These are phyloP conservation scores for Vitis rotundifolia DNA, from an alignment of 164 flowering plant species.

Conservation along the genomic window DNA sequence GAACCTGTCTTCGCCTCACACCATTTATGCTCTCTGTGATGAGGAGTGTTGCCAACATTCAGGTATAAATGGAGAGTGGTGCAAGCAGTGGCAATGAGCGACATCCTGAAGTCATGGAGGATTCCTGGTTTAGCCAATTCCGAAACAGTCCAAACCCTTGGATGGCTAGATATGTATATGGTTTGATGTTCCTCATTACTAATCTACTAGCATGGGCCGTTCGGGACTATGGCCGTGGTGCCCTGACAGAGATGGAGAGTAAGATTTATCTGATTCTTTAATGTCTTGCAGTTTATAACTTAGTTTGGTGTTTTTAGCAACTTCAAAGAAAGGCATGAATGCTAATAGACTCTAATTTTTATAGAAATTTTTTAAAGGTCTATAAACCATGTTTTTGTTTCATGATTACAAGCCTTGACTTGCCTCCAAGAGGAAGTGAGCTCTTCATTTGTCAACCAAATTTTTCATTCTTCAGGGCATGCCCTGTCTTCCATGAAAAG, in stretches of 20 bases:
- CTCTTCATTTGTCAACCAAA: too few species aligned
- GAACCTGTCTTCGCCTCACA: not conserved
- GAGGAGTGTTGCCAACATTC: slow-evolving; percentile 12
- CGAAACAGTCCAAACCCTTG: slow-evolving; percentile 70
- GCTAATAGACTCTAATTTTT: too few species aligned
- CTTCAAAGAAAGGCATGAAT: too few species aligned
- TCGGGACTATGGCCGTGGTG: slow-evolving; percentile 64
- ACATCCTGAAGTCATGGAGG: slow-evolving; percentile 26
- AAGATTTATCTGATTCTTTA: slow-evolving; percentile 23
- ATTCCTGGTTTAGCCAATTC: slow-evolving; percentile 64
- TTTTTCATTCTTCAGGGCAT: too few species aligned
- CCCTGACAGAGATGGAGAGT: slow-evolving; percentile 61
- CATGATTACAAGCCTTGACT: too few species aligned
- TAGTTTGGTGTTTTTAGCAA: too few species aligned
- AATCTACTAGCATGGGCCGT: slow-evolving; percentile 79
- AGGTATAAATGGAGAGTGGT: slow-evolving; percentile 30
- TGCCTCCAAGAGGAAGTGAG: too few species aligned
- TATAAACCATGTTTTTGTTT: too few species aligned
- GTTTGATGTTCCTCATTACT: slow-evolving; percentile 58
- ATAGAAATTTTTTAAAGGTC: too few species aligned
- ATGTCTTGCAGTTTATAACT: too few species aligned
- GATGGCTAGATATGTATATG: slow-evolving; percentile 87
- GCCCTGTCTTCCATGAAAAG: too few species aligned
- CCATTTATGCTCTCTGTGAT: slow-evolving; percentile 10
- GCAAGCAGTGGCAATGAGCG: slow-evolving; percentile 22